Conservation (phyloP, 306 rosid species). For the Mimosa bimucronata region DNA sequence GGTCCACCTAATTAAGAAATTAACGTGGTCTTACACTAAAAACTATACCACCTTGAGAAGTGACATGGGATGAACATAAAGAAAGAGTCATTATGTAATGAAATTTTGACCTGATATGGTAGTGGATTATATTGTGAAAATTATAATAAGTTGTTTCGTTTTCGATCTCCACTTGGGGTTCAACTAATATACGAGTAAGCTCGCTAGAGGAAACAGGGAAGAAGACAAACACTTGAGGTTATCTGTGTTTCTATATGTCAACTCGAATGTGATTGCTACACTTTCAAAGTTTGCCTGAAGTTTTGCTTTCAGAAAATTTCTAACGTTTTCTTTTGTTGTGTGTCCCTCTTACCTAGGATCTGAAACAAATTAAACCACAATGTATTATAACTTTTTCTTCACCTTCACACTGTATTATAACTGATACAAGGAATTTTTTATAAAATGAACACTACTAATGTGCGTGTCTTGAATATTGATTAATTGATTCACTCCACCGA, state of each 20-base stretch:
- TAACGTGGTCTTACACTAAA: not conserved
- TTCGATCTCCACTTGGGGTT: not conserved
- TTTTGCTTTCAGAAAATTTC: not conserved
- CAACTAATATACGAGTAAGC: not conserved
- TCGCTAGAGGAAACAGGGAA: not conserved
- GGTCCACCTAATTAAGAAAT: conserved; percentile 27
- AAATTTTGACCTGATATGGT: not conserved
- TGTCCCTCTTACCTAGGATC: not conserved
- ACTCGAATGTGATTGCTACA: not conserved
- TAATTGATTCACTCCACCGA: not conserved
- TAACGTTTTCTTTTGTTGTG: not conserved
- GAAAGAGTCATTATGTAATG: not conserved
- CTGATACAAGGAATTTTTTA: not conserved
- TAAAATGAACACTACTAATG: not conserved
- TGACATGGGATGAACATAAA: not conserved
- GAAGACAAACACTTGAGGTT: not conserved
- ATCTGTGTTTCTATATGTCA: not conserved
- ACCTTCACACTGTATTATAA: too few species aligned
- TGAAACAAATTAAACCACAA: too few species aligned
- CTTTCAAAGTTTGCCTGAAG: not conserved
- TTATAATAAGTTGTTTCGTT: not conserved
- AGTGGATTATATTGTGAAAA: not conserved
- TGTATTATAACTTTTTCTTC: too few species aligned
- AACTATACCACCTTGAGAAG: not conserved
- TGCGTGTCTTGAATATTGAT: not conserved